Evolutionary conservation across 2,329 filamentous ascomycete species (phyloP), one percentile per base, ranked within the genome.

Genomic region (Xylariaceae sp.): DNA sequence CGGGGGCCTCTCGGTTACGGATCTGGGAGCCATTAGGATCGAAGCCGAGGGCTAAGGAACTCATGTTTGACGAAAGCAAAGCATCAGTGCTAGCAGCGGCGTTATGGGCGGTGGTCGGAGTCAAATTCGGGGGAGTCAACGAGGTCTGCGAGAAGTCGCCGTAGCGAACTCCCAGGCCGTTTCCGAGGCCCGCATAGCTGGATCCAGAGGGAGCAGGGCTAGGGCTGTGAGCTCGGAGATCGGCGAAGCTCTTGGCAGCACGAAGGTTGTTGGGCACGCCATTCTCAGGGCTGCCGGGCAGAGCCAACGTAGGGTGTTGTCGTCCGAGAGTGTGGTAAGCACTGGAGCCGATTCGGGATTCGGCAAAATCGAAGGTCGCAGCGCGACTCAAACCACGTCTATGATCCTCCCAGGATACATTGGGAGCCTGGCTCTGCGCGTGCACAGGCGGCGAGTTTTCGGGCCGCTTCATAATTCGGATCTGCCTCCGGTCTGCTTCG

Each of bases 331-430:
- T 84, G 68, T 87, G 86, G 66, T 92, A 93, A 65, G 88, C 88
- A 65, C 83, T 86, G 53, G 80, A 81, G 17, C 86, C 87, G 37
- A 77, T 78, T 17, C 82, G 76, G 18, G 88, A 87, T 62, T 88
- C 88, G 65, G 90, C 92, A 74, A 97, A 97, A 74, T 97, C 94
- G 66, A 95, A 96, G 1, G 94, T 97, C n/a, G 94, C 94, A 13
- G 94, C 92, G 63, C 94, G 88, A 77, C 92, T 96, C 42, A 99
- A 79, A 3, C 88, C 89, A 62, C 93, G 89, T 66, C 93, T 88
- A 67, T 91, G 87, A 58, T 89, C 85, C 64, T 96, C 90, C 54
- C 86, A 79, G 18, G 85, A 84, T 60, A 89, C 87, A 58, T 86
- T 86, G 1, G 84, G 80, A 18, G 76, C 64, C 55, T 72, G 71